Conservation (phyloP, 2,329 filamentous ascomycete genomes). For the Talaromyces sp. region DNA sequence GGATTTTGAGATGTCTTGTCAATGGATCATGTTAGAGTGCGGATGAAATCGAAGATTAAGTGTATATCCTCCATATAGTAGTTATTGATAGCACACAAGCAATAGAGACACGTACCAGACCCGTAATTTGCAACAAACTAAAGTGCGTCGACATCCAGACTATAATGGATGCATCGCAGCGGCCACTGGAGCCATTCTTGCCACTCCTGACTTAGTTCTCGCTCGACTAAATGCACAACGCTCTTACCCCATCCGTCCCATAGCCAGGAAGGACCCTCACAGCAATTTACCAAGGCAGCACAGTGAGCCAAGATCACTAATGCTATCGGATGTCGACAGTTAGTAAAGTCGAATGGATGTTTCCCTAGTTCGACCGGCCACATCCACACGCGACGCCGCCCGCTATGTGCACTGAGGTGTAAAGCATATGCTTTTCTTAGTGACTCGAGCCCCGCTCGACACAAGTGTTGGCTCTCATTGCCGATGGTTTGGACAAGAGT, state of each 20-base stretch:
- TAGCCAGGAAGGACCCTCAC: neutral
- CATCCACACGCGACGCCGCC: neutral
- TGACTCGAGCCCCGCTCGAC: neutral
- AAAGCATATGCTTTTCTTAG: neutral
- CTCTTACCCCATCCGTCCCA: neutral
- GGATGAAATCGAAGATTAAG: conserved; percentile 46
- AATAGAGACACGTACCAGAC: neutral
- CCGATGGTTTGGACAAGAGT: neutral
- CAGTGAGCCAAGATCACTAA: neutral
- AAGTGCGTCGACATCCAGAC: neutral
- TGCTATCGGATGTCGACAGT: neutral
- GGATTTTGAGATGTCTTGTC: conserved; percentile 84
- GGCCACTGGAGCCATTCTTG: neutral
- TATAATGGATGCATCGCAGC: neutral
- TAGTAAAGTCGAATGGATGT: neutral
- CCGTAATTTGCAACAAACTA: neutral
- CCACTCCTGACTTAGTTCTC: neutral
- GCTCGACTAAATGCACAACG: neutral
- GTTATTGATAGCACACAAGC: neutral
- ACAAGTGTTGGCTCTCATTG: neutral
- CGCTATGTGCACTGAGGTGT: neutral
- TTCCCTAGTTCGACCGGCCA: neutral
- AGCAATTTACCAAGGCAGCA: neutral
- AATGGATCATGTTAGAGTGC: conserved; percentile 77
- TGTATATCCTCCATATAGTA: no score